phyloP scores from a whole-genome alignment of 495 filamentous ascomycete genomes.

The Neurospora sp. region DNA sequence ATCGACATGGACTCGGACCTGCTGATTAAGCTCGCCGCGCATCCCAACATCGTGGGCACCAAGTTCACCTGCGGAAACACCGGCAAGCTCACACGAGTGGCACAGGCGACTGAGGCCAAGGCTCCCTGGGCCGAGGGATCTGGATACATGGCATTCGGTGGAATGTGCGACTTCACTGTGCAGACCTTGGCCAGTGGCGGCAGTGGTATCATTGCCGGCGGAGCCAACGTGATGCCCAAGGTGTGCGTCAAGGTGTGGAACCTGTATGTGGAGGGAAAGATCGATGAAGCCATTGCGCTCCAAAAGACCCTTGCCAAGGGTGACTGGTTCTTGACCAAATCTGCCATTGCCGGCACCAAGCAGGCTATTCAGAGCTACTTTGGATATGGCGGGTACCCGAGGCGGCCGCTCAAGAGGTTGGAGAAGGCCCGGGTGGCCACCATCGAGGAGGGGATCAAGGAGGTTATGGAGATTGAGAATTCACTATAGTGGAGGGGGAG shows the following conservation, averaged over 20 bases:
- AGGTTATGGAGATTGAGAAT: slow-evolving; percentile 53
- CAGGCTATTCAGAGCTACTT: slow-evolving; percentile 72
- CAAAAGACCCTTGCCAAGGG: slow-evolving; percentile 64
- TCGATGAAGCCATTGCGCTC: slow-evolving; percentile 61
- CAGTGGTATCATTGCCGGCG: slow-evolving; percentile 76
- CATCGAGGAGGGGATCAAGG: slow-evolving; percentile 60
- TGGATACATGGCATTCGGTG: slow-evolving; percentile 80
- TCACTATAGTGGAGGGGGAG: slow-evolving; percentile 20
- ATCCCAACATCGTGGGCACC: slow-evolving; percentile 77
- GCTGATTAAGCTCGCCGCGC: slow-evolving; percentile 67
- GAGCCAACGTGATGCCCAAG: slow-evolving; percentile 79
- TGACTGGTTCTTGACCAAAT: slow-evolving; percentile 82
- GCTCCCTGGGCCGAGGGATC: slow-evolving; percentile 52
- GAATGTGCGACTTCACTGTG: slow-evolving; percentile 78
- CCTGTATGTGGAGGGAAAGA: slow-evolving; percentile 61
- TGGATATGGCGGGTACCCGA: slow-evolving; percentile 74
- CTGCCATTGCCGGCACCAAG: slow-evolving; percentile 81
- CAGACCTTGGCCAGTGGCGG: slow-evolving; percentile 75
- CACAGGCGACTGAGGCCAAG: slow-evolving; percentile 64
- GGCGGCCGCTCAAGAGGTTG: slow-evolving; percentile 61
- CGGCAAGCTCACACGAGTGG: slow-evolving; percentile 78
- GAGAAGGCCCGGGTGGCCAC: slow-evolving; percentile 48
- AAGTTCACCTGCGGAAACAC: slow-evolving; percentile 92
- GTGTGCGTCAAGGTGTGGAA: slow-evolving; percentile 75
- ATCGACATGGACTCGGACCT: slow-evolving; percentile 90